A percentile compares a stretch with the other conserved stretches of the same genome.
These are phyloP conservation scores for Elaphomyces granulatus DNA, from an alignment of 495 filamentous ascomycete genomes.

Conservation along the genomic window DNA sequence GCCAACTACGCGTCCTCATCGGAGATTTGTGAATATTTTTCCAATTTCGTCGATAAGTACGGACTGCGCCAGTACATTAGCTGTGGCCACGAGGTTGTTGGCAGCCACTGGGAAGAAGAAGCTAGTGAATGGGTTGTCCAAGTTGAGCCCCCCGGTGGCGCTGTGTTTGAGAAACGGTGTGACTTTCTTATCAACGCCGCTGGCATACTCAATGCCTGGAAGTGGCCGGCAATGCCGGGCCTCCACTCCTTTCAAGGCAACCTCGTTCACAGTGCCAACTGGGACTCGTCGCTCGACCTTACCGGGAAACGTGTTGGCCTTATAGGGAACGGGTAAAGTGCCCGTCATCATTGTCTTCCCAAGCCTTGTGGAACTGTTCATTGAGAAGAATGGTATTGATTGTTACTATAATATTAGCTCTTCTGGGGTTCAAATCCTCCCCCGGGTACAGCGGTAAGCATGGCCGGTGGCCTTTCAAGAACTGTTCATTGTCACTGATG, in stretches of 20 bases:
- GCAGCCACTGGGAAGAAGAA: slow-evolving; percentile 26
- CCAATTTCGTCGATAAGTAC: too few relatives aligned
- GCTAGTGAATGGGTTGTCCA: slow-evolving; percentile 34
- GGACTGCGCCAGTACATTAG: slow-evolving; percentile 26
- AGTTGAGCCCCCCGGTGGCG: slow-evolving; percentile 25
- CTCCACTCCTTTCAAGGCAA: slow-evolving; percentile 39
- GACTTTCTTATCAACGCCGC: slow-evolving; percentile 43
- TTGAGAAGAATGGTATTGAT: too few relatives aligned
- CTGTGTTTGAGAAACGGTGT: slow-evolving; percentile 29
- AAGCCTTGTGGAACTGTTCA: too few relatives aligned
- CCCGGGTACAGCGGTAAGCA: slow-evolving; percentile 34
- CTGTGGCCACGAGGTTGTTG: slow-evolving; percentile 22
- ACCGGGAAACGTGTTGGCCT: slow-evolving; percentile 32
- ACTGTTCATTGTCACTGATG: slow-evolving; percentile 1
- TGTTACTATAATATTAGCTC: slow-evolving; percentile 38
- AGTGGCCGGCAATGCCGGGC: slow-evolving; percentile 41
- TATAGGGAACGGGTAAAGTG: too few relatives aligned
- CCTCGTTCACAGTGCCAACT: slow-evolving; percentile 40
- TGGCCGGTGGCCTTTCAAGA: too few relatives aligned
- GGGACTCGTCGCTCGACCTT: slow-evolving; percentile 45
- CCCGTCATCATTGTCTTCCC: too few relatives aligned
- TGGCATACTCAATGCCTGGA: slow-evolving; percentile 41
- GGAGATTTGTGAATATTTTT: slow-evolving; percentile 40
- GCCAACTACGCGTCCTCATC: slow-evolving; percentile 23
- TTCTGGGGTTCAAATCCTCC: slow-evolving; percentile 39